Base-by-base conservation (phyloP, 2,329 filamentous ascomycete genomes). In the Xylariaceae sp. region DNA sequence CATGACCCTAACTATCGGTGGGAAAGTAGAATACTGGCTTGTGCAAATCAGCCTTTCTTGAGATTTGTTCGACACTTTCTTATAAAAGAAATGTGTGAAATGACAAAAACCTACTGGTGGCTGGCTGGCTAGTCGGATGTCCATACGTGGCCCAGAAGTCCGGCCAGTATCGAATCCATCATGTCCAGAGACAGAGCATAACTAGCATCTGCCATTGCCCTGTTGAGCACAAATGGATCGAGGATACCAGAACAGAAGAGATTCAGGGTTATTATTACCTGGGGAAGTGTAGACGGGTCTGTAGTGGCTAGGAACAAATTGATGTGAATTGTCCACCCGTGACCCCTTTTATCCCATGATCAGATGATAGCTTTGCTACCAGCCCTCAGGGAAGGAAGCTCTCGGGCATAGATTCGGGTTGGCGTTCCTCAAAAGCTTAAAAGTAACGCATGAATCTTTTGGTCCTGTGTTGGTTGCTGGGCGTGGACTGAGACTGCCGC, bases 111-210 rank as follows among this genome's bases (percentile, higher is more conserved):
- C 32, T 16, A 46, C 44, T 1, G 57, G 57, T 0, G 69, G 68
- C 3, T 54, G 48, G 41, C 76, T 76, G 1, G 57, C 56, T n/a
- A n/a, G n/a, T n/a, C n/a, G n/a, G n/a, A n/a, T n/a, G n/a, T n/a
- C 71, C 71, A 76, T 33, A 76, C 75, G 2, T 73, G 63, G 0
- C 73, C 73, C 0, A 67, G 70, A 17, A 69, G 65, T 0, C 60
- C n/a, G n/a, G n/a, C n/a, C 65, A 0, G 61, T 51, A 17, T 75
- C 71, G 31, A 67, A 67, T 14, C 66, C 70, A 39, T 69, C 68
- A 2, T 42, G 23, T 24, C 64, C 56, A 0, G 59, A 55, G 1
- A 72, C 65, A 0, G 63, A 64, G 1, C 70, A 70, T 4, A 76
- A 64, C 0, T 70, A 71, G 46, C 76, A 76, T 8, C 56, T 48